Base-by-base conservation (phyloP, 1,139 yeast genomes). In the Magnusiomyces starmeri region DNA sequence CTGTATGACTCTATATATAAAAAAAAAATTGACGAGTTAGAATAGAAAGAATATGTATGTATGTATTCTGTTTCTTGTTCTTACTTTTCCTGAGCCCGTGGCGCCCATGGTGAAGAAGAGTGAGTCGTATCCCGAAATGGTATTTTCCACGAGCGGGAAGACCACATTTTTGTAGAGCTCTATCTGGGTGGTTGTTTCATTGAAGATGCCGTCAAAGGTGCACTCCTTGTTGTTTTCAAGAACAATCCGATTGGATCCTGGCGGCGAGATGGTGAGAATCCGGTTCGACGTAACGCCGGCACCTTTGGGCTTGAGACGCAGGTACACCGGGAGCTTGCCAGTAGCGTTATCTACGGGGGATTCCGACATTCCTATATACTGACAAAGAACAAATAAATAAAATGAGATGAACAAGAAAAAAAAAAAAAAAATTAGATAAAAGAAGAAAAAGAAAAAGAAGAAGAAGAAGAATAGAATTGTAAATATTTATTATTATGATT, bases 21-120 rank as follows among this genome's bases (percentile, higher is more conserved):
- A n/a, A 16, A 9, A 20, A n/a, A 18, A 4, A 45, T 12, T 12
- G 3, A 32, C 7, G 4, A 9, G 21, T 12, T 14, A 18, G 27
- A 20, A 21, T 45, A 20, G 22, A 20, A 21, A 7, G n/a, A n/a
- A n/a, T n/a, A n/a, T n/a, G n/a, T n/a, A n/a, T n/a, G n/a, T n/a
- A n/a, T n/a, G n/a, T n/a, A n/a, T n/a, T n/a, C n/a, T n/a, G n/a
- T n/a, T n/a, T n/a, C n/a, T n/a, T n/a, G n/a, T n/a, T 18, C 41
- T 12, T 46, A 50, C 52, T 49, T 77, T 76, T 4, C 81, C 81
- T 12, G 77, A 70, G 35, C 76, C 76, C 0, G 79, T 73, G 25
- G 81, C 76, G 0, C 81, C 82, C 59, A 77, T 60, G 0, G 79
- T 70, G 57, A 77, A 73, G 26, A 76, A 59, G 14, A 74, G 62